These are phyloP conservation scores for Xylariomycetidae sp. DNA, from an alignment of 2,329 filamentous ascomycete species.

Conservation along the genomic window DNA sequence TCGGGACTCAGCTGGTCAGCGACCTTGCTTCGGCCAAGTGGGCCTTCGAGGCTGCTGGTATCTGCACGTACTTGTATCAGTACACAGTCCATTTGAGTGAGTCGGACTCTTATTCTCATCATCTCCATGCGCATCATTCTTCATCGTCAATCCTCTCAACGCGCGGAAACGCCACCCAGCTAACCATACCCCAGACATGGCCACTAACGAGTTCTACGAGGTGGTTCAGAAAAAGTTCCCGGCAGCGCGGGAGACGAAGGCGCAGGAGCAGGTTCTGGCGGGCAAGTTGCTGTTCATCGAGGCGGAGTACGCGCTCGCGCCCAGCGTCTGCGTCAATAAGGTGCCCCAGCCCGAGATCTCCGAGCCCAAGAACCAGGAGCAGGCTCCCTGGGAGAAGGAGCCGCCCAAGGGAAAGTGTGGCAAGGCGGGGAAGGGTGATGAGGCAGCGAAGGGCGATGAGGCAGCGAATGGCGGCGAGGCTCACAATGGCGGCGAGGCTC, in stretches of 20 bases:
- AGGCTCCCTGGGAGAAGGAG: neutral
- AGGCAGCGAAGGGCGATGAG: no score
- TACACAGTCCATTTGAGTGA: slow-evolving; percentile 8
- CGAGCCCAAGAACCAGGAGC: no score
- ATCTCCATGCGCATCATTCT: no score
- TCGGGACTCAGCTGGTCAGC: slow-evolving; percentile 7
- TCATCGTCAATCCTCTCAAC: no score
- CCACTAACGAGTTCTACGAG: slow-evolving; percentile 7
- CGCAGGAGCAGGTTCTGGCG: slow-evolving; percentile 3
- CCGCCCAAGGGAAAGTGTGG: neutral
- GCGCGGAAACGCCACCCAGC: no score
- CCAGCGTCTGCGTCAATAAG: slow-evolving; percentile 9
- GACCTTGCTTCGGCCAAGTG: slow-evolving; percentile 6
- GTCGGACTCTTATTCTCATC: neutral
- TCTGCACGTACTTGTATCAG: slow-evolving; percentile 5
- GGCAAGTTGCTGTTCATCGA: slow-evolving; percentile 6
- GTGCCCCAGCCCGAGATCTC: slow-evolving; percentile 1
- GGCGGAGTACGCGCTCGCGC: slow-evolving; percentile 3
- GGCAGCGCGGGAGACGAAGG: slow-evolving; percentile 3
- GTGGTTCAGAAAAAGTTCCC: slow-evolving; percentile 10
- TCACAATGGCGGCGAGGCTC: no score
- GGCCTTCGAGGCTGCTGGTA: slow-evolving; percentile 5
- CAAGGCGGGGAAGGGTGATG: no score
- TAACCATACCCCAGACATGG: no score
- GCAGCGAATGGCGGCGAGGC: no score